A percentile compares a stretch with the other conserved stretches of the same genome.
Evolutionary conservation across 1,284 basidiomycete genomes (phyloP).

Genomic region (Marasmius oreades): DNA sequence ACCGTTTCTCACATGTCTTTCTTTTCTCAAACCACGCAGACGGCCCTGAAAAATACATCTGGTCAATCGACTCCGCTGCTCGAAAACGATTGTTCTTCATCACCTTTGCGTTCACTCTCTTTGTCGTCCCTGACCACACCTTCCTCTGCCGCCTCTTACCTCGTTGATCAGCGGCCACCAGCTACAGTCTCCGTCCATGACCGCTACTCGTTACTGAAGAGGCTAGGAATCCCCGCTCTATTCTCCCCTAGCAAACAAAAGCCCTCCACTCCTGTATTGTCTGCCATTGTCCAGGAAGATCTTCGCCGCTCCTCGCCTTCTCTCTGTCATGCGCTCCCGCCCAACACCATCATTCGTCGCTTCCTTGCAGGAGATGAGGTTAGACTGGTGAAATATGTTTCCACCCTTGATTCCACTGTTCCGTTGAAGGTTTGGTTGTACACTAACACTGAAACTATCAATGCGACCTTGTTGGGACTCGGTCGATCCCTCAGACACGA

Average conservation of each 20-base stretch:
- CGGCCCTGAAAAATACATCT: not conserved
- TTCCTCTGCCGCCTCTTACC: not conserved
- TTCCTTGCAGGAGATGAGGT: not conserved
- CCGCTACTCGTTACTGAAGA: not conserved
- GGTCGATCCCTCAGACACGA: not conserved
- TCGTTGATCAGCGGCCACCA: not conserved
- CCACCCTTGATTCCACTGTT: not conserved
- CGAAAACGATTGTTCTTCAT: not conserved
- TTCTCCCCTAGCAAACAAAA: not conserved
- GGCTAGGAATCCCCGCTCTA: not conserved
- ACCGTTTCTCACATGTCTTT: not conserved
- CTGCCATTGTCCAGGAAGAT: not conserved
- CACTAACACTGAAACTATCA: not conserved
- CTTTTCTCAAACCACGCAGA: not conserved
- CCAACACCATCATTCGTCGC: not conserved
- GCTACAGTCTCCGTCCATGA: not conserved
- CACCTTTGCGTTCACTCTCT: not conserved
- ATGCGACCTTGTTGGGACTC: not conserved
- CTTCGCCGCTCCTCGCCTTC: not conserved
- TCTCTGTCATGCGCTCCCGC: not conserved
- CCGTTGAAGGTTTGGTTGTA: slow-evolving; percentile 1
- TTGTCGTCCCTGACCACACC: not conserved
- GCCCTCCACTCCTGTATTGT: not conserved
- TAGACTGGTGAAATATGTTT: not conserved
- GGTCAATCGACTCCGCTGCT: not conserved